Conservation (phyloP, 257 asterid genomes). For the Ocimum tenuiflorum region DNA sequence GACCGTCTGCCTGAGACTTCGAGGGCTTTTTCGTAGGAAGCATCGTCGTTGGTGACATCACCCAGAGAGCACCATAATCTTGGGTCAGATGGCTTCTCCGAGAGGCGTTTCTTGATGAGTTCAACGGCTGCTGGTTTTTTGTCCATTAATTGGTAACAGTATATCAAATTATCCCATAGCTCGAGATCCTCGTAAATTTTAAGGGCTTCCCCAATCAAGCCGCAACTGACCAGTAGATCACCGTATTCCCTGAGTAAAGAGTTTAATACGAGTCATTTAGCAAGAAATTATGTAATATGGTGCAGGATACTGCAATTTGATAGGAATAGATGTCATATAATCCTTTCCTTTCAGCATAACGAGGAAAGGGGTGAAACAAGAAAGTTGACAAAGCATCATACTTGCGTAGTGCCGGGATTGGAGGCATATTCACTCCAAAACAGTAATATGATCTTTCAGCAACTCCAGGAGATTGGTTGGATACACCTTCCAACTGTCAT, state of each 20-base stretch:
- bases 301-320: conserved; percentile 8
- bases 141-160: conserved; percentile 73
- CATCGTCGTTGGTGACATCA: conserved; percentile 68
- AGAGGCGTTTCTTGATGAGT: conserved; percentile 54
- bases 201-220: conserved; percentile 87
- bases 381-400: conserved; percentile 24
- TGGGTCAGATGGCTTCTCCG: conserved; percentile 66
- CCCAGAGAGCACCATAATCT: conserved; percentile 96
- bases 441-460: conserved; percentile 55
- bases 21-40: conserved; percentile 72
- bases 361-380: conserved; percentile 8
- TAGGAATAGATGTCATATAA: background rate
- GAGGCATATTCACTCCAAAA: conserved; percentile 63
- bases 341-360: background rate
- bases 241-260: conserved; percentile 62
- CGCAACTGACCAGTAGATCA: conserved; percentile 82
- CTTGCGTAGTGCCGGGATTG: conserved; percentile 76
- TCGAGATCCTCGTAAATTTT: conserved; percentile 81
- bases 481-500: conserved; percentile 52
- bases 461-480: conserved; percentile 48
- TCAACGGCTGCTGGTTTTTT: conserved; percentile 92
- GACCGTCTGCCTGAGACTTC: conserved; percentile 79
- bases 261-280: background rate
- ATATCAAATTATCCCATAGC: conserved; percentile 90
- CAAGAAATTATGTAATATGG: conserved; percentile 1